Evolutionary conservation across 2,329 filamentous ascomycete genomes (phyloP).

Genomic region (Exophiala lecanii-corni): DNA sequence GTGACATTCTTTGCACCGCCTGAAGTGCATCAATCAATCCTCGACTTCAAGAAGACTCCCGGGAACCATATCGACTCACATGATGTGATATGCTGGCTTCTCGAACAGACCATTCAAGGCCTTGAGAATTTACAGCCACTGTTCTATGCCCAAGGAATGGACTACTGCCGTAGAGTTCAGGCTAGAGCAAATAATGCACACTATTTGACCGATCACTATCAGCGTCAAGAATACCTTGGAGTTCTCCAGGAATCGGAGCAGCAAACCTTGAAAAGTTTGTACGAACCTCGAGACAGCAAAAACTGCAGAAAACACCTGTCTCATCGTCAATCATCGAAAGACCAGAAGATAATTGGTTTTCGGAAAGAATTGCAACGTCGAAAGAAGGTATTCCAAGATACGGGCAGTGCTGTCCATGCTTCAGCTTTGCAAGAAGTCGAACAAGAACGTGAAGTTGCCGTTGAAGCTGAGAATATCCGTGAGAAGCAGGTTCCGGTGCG

Average conservation of each 20-base stretch:
- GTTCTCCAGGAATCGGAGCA: constrained; percentile 54
- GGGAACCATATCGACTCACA: constrained; percentile 34
- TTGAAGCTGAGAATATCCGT: constrained; percentile 58
- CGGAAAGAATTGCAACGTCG: constrained; percentile 24
- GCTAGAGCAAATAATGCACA: constrained; percentile 5
- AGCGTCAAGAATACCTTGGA: constrained; percentile 13
- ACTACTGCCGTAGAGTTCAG: constrained; percentile 41
- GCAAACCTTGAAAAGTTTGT: constrained; percentile 49
- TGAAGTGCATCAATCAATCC: constrained; percentile 57
- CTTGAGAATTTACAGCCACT: constrained; percentile 49
- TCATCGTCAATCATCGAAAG: constrained; percentile 7
- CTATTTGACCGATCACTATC: background rate
- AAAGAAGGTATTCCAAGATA: constrained; percentile 18
- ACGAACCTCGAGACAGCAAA: constrained; percentile 36
- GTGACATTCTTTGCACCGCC: constrained; percentile 56
- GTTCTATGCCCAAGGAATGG: constrained; percentile 59
- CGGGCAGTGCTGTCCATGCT: constrained; percentile 34
- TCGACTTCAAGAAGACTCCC: constrained; percentile 22
- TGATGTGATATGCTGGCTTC: constrained; percentile 58
- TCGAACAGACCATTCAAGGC: constrained; percentile 54
- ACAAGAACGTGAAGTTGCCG: constrained; percentile 60
- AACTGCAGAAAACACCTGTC: constrained; percentile 1
- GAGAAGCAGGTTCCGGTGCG: constrained; percentile 48
- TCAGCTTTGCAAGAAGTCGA: constrained; percentile 52
- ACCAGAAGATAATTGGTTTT: constrained; percentile 17